Conservation (phyloP, 1,284 basidiomycete species). For the Leucoagaricus sp. region DNA sequence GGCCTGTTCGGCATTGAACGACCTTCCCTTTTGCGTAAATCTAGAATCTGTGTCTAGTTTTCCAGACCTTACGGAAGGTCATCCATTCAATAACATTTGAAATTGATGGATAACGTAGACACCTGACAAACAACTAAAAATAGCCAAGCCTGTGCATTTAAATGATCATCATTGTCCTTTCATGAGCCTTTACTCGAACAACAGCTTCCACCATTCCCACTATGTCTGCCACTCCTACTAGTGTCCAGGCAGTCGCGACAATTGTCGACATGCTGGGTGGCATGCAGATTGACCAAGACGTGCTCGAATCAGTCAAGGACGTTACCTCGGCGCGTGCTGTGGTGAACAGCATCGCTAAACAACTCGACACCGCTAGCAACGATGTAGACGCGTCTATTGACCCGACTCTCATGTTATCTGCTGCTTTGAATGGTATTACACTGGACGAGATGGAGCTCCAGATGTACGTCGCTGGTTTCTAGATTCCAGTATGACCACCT, state of each 20-base stretch:
- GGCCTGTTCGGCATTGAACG: too few relatives aligned
- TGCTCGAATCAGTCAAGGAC: background rate
- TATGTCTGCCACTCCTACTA: background rate
- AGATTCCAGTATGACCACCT: background rate
- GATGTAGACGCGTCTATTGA: slow-evolving; percentile 11
- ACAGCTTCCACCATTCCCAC: background rate
- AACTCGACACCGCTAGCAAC: background rate
- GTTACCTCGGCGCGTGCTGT: background rate
- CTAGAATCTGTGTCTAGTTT: too few relatives aligned
- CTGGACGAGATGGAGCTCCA: slow-evolving; percentile 6
- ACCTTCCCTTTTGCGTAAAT: too few relatives aligned
- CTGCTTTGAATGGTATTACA: slow-evolving; percentile 13
- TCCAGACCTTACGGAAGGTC: too few relatives aligned
- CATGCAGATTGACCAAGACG: background rate
- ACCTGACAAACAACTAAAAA: too few relatives aligned
- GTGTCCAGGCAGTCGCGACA: background rate
- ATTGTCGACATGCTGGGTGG: slow-evolving; percentile 7
- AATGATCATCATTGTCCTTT: background rate
- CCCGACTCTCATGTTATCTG: background rate
- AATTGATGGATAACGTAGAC: too few relatives aligned
- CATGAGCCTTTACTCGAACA: background rate
- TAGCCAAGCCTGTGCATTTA: background rate
- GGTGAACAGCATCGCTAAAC: background rate
- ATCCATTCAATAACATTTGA: too few relatives aligned
- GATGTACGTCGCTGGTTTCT: background rate